These are phyloP conservation scores for Leishmania lainsoni DNA, from an alignment of 208 protist species.

Conservation along the genomic window DNA sequence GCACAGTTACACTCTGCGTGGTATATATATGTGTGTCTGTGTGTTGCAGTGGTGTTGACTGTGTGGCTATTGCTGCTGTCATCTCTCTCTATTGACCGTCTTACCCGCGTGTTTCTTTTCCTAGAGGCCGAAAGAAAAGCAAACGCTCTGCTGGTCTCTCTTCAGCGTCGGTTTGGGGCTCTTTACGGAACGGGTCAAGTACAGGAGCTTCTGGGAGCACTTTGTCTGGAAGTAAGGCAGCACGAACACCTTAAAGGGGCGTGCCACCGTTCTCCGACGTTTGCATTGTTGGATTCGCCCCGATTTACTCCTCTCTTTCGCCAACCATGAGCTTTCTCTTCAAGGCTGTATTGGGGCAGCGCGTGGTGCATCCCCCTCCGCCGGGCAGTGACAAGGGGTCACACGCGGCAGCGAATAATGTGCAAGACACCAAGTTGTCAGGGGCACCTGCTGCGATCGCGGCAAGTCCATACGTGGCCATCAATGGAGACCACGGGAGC, in stretches of 20 bases:
- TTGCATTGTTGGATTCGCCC: neutral
- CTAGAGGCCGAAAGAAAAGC: neutral
- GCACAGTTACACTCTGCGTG: neutral
- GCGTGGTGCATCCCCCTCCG: slow-evolving; percentile 71
- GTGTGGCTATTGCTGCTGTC: neutral
- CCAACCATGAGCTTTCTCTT: slow-evolving; percentile 77
- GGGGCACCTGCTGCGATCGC: neutral
- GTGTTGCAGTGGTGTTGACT: neutral
- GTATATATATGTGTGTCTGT: neutral
- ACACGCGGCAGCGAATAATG: neutral
- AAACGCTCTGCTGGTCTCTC: neutral
- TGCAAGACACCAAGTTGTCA: neutral
- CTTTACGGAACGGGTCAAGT: neutral
- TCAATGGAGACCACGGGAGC: neutral
- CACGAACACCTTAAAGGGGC: neutral
- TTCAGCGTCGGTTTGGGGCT: neutral
- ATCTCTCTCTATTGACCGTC: neutral
- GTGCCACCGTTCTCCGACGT: neutral
- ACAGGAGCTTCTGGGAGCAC: neutral
- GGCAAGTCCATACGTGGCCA: neutral
- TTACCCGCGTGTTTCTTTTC: neutral
- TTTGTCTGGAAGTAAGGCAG: neutral
- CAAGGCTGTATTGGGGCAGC: slow-evolving; percentile 67
- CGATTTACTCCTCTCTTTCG: neutral
- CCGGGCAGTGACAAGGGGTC: neutral